Conservation (phyloP, 2,329 filamentous ascomycete species). For the Pseudomassariella vexata region DNA sequence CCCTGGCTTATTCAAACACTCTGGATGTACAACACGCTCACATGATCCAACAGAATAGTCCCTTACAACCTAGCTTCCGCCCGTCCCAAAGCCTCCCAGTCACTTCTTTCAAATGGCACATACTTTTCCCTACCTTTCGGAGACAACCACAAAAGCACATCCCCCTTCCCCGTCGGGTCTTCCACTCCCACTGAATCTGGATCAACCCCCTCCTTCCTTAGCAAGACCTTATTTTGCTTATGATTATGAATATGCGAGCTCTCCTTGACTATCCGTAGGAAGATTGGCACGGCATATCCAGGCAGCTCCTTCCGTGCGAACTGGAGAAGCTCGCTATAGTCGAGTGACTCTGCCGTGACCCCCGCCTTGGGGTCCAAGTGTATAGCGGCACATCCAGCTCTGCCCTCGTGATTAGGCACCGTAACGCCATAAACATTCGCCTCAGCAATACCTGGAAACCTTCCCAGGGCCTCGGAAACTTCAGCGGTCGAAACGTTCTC, state of each 20-base stretch:
- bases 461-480: slow-evolving; percentile 33
- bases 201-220: slow-evolving; percentile 36
- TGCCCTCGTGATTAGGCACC: slow-evolving; percentile 36
- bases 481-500: slow-evolving; percentile 41
- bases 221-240: slow-evolving; percentile 36
- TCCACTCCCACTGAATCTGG: slow-evolving; percentile 26
- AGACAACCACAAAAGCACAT: slow-evolving; percentile 33
- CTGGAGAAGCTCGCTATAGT: slow-evolving; percentile 24
- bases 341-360: slow-evolving; percentile 13
- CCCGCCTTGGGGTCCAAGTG: slow-evolving; percentile 30
- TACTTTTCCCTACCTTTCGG: slow-evolving; percentile 24
- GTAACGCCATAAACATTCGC: slow-evolving; percentile 36
- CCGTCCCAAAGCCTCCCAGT: no score
- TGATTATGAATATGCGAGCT: slow-evolving; percentile 37
- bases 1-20: no score
- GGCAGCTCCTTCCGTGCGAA: slow-evolving; percentile 33
- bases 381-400: slow-evolving; percentile 34
- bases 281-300: slow-evolving; percentile 37
- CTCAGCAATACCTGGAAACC: slow-evolving; percentile 32
- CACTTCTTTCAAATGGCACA: slow-evolving; percentile 23
- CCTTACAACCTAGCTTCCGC: no score
- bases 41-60: no score
- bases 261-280: slow-evolving; percentile 30
- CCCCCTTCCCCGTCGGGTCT: slow-evolving; percentile 24
- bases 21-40: no score